phyloP scores from a whole-genome alignment of 306 rosid genomes.

The Vigna hirtella region DNA sequence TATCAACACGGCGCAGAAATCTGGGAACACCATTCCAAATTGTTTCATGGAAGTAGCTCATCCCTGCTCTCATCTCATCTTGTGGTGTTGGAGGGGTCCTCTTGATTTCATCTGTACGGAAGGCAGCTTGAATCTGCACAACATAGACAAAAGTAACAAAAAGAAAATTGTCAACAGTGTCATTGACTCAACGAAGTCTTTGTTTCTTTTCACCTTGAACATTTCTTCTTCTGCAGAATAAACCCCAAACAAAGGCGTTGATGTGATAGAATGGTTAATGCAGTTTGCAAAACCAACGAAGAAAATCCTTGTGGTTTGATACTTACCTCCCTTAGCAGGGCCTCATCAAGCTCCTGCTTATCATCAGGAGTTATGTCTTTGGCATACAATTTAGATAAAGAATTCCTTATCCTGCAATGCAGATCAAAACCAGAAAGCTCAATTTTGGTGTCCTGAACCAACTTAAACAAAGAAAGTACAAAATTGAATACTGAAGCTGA shows the following conservation, averaged over 20 bases:
- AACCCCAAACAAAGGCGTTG: not conserved
- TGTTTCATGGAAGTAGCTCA: constrained; percentile 99
- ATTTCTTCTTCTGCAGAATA: constrained; percentile 8
- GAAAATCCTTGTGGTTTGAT: constrained; percentile 32
- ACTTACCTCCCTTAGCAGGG: constrained; percentile 92
- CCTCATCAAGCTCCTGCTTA: constrained; percentile 97
- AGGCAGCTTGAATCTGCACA: constrained; percentile 95
- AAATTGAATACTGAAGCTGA: constrained; percentile 1
- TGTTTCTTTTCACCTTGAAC: not conserved
- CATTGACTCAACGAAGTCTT: not conserved
- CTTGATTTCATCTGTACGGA: constrained; percentile 93
- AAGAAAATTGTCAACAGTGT: constrained; percentile 18
- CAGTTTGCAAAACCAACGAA: constrained; percentile 4
- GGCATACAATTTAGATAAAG: constrained; percentile 80
- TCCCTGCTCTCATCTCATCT: constrained; percentile 99
- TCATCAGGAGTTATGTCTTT: constrained; percentile 98
- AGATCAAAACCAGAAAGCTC: not conserved
- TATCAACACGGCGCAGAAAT: constrained; percentile 95
- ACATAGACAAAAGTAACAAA: constrained; percentile 25
- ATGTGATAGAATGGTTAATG: not conserved
- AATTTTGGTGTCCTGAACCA: no score
- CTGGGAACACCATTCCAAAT: constrained; percentile 95
- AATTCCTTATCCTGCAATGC: constrained; percentile 75
- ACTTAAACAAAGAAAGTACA: not conserved
- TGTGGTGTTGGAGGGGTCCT: constrained; percentile 98